Percentiles rank a stretch among this genome's conserved stretches.
Conservation (phyloP, 2,329 filamentous ascomycete species). For the Fusarium praegraminearum region DNA sequence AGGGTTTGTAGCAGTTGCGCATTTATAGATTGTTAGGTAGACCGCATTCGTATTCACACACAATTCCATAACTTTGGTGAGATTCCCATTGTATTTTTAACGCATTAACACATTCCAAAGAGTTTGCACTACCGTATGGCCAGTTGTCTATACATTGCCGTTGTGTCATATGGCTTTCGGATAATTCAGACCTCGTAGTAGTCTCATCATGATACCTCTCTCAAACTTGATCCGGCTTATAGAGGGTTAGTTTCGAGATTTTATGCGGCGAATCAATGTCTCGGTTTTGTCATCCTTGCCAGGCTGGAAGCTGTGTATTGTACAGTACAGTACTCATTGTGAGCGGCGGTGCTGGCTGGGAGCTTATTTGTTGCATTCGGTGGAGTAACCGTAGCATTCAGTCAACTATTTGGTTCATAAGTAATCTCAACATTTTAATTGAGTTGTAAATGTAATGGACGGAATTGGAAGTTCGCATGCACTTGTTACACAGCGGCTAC, state of each 20-base stretch:
- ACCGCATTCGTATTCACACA: neutral
- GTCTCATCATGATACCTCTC: slow-evolving; percentile 12
- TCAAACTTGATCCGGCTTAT: neutral
- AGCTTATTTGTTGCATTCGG: neutral
- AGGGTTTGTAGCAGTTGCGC: slow-evolving; percentile 7
- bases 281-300: slow-evolving; percentile 39
- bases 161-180: neutral
- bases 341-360: neutral
- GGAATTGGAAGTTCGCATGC: neutral
- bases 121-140: neutral
- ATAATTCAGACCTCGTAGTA: neutral
- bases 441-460: neutral
- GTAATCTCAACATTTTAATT: neutral
- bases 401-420: neutral
- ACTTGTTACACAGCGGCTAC: slow-evolving; percentile 3
- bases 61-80: neutral
- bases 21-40: slow-evolving; percentile 1
- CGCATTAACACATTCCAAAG: neutral
- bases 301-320: neutral
- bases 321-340: neutral
- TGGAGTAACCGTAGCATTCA: neutral
- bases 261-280: slow-evolving; percentile 37
- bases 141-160: no score
- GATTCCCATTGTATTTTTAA: neutral
- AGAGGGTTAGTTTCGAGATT: neutral